Evolutionary conservation across 371 early-diverging fungal species (phyloP).

Genomic region (Smittium mucronatum): DNA sequence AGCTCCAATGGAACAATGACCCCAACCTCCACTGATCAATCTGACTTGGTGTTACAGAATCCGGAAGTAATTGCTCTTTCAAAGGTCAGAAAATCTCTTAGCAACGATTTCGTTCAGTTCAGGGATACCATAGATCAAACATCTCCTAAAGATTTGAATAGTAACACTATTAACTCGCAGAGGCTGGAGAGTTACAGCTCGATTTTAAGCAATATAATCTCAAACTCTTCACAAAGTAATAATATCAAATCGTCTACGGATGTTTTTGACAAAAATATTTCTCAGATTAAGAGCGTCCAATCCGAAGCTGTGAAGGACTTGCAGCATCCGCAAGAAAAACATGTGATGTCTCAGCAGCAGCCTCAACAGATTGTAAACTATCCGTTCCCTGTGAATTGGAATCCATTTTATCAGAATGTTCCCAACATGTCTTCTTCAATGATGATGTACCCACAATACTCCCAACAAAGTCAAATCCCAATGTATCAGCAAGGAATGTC

Average conservation of each 20-base stretch:
- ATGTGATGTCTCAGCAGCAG: slow-evolving; percentile 8
- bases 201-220: not conserved
- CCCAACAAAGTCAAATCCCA: slow-evolving; percentile 2
- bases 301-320: slow-evolving; percentile 3
- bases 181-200: too few relatives aligned
- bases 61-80: too few relatives aligned
- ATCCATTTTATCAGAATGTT: not conserved
- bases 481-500: not conserved
- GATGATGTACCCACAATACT: slow-evolving; percentile 6
- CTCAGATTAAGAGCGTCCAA: not conserved
- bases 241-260: not conserved
- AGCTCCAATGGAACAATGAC: too few relatives aligned
- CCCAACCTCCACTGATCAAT: too few relatives aligned
- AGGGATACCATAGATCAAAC: too few relatives aligned
- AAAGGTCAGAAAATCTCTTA: too few relatives aligned
- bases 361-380: slow-evolving; percentile 2
- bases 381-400: slow-evolving; percentile 3
- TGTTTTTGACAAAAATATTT: not conserved
- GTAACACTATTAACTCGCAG: not conserved
- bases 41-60: too few relatives aligned
- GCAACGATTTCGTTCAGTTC: too few relatives aligned
- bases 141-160: not conserved
- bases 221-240: not conserved
- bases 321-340: not conserved
- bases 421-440: not conserved